Evolutionary conservation across 768 basidiomycete species (phyloP), one percentile per base, ranked within the genome.

Genomic region (Favolaschia claudopus): DNA sequence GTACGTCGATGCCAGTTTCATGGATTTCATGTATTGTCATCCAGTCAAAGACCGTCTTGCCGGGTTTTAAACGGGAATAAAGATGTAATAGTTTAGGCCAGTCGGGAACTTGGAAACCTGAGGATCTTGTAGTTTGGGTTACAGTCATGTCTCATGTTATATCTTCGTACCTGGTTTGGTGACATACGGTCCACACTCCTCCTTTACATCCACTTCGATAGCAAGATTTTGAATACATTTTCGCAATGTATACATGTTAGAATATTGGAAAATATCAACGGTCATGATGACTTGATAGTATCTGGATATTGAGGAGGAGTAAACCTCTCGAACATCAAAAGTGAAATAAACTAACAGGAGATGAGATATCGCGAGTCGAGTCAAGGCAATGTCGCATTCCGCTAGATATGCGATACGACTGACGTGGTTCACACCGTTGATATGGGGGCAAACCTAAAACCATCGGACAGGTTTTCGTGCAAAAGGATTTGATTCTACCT

Each of bases 241-340:
- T 48, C 91, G 86, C 25, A 95, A 80, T 1, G 94, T 95, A 70
- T 99, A 99, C 89, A 96, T 94, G 73, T 99, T 99, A 15, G 95
- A 95, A 72, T 91, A 96, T 72, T 97, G 96, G 72, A 99, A 99
- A 39, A 99, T 93, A 76, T 99, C 97, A 52, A 96, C 87, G 62
- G 89, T 91, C 91, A 99, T 95, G 63, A 97, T 88, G 37, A 96
- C 95, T 76, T 97, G 94, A 71, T 99, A 98, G 69, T 95, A 97
- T 39, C 94, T 96, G 4, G 20, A 22, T 24, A 39, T 33, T 53
- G 29, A 42, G 38, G 33, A 34, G n/a, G 27, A 19, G 50, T 55
- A 13, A 40, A 27, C 19, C 7, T 25, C 8, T 19, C 39, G 29
- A 42, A 25, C 25, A 38, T 22, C 12, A 20, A 24, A 32, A 25